Conservation (phyloP, 805 yeast genomes). For the Teunomyces kruisii region DNA sequence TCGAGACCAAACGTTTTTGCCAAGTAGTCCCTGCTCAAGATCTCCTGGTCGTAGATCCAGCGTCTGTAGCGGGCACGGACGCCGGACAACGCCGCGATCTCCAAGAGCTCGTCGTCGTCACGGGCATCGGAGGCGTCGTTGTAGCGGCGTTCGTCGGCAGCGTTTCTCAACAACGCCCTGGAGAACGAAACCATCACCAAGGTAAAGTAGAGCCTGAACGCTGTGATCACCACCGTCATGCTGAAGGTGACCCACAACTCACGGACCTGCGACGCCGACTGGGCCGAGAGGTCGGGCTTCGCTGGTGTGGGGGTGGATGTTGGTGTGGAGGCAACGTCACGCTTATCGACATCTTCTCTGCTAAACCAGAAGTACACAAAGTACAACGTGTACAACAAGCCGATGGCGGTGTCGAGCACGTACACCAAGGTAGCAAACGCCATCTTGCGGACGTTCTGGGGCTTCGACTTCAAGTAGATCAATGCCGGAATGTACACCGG, state of each 20-base stretch:
- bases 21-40: constrained; percentile 29
- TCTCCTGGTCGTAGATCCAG: constrained; percentile 28
- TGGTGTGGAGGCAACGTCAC: constrained; percentile 21
- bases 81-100: constrained; percentile 9
- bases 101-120: constrained; percentile 25
- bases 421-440: constrained; percentile 66
- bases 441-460: constrained; percentile 58
- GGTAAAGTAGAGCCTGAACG: constrained; percentile 58
- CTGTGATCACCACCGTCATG: constrained; percentile 48
- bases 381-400: constrained; percentile 67
- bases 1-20: constrained; percentile 18
- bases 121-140: constrained; percentile 18
- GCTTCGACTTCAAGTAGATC: constrained; percentile 30
- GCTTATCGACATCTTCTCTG: constrained; percentile 33
- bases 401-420: constrained; percentile 63
- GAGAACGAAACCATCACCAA: constrained; percentile 59
- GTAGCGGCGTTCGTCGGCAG: constrained; percentile 21
- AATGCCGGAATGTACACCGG: constrained; percentile 68
- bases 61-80: constrained; percentile 19
- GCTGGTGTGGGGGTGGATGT: constrained; percentile 7
- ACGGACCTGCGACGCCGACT: constrained; percentile 60
- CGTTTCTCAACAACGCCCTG: constrained; percentile 50
- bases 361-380: constrained; percentile 78
- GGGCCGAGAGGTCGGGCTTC: constrained; percentile 34
- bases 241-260: constrained; percentile 58